Evolutionary conservation across 1,284 basidiomycete genomes (phyloP).

Genomic region (Lentinula novae-zelandiae): DNA sequence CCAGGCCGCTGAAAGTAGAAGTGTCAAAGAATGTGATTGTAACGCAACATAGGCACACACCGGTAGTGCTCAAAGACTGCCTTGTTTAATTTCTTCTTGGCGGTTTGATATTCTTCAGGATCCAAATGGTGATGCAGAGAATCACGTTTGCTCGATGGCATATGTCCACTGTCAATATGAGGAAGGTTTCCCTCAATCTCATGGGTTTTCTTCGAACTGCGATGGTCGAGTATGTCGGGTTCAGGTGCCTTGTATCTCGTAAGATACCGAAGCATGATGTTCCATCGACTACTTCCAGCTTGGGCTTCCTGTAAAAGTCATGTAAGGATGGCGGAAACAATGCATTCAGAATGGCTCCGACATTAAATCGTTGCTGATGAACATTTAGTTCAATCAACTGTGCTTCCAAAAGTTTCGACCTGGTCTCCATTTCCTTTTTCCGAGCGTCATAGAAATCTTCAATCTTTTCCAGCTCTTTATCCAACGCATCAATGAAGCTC

Average conservation of each 20-base stretch:
- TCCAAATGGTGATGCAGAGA: constrained; percentile 29
- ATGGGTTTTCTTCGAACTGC: neutral
- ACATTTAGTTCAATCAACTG: constrained; percentile 76
- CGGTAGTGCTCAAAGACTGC: constrained; percentile 87
- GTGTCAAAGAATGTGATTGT: neutral
- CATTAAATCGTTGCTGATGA: constrained; percentile 67
- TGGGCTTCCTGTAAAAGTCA: constrained; percentile 8
- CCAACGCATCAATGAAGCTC: constrained; percentile 73
- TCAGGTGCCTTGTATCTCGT: neutral
- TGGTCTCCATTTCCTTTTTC: constrained; percentile 63
- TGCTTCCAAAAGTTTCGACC: constrained; percentile 49
- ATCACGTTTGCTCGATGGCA: neutral
- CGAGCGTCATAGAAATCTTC: constrained; percentile 78
- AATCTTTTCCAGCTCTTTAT: constrained; percentile 77
- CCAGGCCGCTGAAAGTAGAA: constrained; percentile 49
- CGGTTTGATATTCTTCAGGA: constrained; percentile 78
- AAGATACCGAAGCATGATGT: neutral
- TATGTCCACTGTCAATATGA: neutral
- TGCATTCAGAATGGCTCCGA: constrained; percentile 27
- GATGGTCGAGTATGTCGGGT: neutral
- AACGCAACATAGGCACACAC: constrained; percentile 29
- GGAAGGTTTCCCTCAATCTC: neutral
- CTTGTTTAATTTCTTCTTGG: constrained; percentile 79
- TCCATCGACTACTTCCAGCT: constrained; percentile 7
- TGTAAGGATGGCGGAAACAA: neutral